A percentile compares a stretch with the other conserved stretches of the same genome.
phyloP scores from a whole-genome alignment of 2,329 filamentous ascomycete genomes.

The Zasmidium angulare region DNA sequence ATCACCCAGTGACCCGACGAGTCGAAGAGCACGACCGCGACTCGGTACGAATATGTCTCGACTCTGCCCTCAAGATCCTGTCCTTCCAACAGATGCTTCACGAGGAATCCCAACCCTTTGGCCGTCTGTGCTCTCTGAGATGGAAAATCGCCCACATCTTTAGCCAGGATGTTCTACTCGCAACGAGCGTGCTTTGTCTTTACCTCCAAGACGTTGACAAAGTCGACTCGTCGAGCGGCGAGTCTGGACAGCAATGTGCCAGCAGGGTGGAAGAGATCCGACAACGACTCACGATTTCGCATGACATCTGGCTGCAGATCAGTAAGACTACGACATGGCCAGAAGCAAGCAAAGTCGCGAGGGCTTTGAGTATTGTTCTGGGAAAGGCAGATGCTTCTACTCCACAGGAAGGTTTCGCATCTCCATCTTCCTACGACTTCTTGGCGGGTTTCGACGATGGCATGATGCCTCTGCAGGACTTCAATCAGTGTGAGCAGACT shows the following conservation, averaged over 20 bases:
- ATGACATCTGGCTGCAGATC: neutral
- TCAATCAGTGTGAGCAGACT: neutral
- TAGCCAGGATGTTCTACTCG: constrained; percentile 3
- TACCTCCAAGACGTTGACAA: neutral
- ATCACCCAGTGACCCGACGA: neutral
- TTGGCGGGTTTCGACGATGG: neutral
- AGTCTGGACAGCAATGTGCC: neutral
- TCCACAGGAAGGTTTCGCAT: neutral
- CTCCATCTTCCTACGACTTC: neutral
- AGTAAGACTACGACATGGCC: neutral
- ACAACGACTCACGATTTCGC: neutral
- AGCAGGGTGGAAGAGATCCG: neutral
- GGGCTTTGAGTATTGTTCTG: neutral
- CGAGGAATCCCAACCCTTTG: neutral
- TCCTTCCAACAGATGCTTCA: neutral
- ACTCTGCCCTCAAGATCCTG: neutral
- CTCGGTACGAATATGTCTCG: neutral
- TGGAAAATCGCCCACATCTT: constrained; percentile 3
- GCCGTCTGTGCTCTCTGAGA: neutral
- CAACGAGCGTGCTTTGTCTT: constrained; percentile 8
- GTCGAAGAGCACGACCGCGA: neutral
- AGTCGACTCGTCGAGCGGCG: neutral
- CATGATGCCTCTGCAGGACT: neutral
- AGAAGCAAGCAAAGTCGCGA: neutral
- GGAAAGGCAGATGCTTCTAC: neutral